Percentiles rank a stretch among this genome's conserved stretches.
phyloP scores from a whole-genome alignment of 2,329 filamentous ascomycete genomes.

The Penicillium sp. region DNA sequence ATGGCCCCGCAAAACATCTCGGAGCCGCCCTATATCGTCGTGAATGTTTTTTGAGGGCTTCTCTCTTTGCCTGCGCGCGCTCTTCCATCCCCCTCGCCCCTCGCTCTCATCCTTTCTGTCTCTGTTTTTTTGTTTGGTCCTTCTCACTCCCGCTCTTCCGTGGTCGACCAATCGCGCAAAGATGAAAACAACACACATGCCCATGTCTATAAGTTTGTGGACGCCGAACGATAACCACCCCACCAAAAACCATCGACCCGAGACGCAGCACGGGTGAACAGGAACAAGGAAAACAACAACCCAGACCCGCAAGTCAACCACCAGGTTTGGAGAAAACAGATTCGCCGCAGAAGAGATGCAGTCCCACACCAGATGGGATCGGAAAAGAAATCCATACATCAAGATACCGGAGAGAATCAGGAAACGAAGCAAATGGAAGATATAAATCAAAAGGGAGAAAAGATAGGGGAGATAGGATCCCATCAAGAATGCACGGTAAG shows the following conservation, averaged over 20 bases:
- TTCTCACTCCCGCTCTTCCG: conserved; percentile 22
- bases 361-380: conserved; percentile 22
- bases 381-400: conserved; percentile 1
- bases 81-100: too few relatives aligned
- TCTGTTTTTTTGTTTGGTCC: neutral
- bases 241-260: conserved; percentile 31
- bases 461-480: conserved; percentile 3
- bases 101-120: conserved; percentile 7
- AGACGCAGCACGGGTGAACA: conserved; percentile 19
- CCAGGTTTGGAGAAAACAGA: conserved; percentile 6
- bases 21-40: too few relatives aligned
- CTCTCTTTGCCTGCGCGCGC: too few relatives aligned
- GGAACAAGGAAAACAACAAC: conserved; percentile 24
- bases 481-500: conserved; percentile 17
- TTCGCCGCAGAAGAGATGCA: conserved; percentile 25
- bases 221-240: conserved; percentile 36
- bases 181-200: conserved; percentile 29
- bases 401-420: conserved; percentile 2
- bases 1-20: neutral
- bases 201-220: conserved; percentile 37
- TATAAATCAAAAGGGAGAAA: conserved; percentile 3
- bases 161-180: conserved; percentile 21
- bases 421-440: conserved; percentile 4
- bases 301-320: conserved; percentile 25
- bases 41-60: too few relatives aligned